Conservation (phyloP, 345 rosid species). For the Citrus trifoliata region DNA sequence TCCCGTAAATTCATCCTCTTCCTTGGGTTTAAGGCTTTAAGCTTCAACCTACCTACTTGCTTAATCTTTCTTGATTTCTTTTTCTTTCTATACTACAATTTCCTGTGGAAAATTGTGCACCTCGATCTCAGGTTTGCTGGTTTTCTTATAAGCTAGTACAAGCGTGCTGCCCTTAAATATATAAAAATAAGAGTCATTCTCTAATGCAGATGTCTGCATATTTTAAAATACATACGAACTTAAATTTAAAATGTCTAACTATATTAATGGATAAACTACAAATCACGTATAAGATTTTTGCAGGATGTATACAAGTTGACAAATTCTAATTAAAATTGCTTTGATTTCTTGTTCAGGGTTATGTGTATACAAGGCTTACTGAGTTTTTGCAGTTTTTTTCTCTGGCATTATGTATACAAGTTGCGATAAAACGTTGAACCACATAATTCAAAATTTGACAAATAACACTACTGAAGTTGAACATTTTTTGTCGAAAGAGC, state of each 20-base stretch:
- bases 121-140: too few relatives aligned
- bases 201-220: too few relatives aligned
- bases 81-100: too few relatives aligned
- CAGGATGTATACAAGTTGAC: neutral
- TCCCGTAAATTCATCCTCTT: slow-evolving; percentile 4
- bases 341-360: neutral
- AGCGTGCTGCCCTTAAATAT: too few relatives aligned
- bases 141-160: too few relatives aligned
- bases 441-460: slow-evolving; percentile 19
- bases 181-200: too few relatives aligned
- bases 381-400: neutral
- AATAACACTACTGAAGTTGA: neutral
- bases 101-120: too few relatives aligned
- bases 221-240: too few relatives aligned
- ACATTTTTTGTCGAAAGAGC: slow-evolving; percentile 14
- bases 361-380: neutral
- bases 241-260: too few relatives aligned
- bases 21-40: neutral
- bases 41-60: neutral
- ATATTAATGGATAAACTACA: too few relatives aligned
- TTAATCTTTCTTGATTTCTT: neutral
- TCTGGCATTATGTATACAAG: neutral
- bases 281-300: too few relatives aligned
- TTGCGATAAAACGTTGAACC: slow-evolving; percentile 12
- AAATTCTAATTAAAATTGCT: neutral